These are phyloP conservation scores for Wickerhamiella nectarea DNA, from an alignment of 805 yeast species.

Conservation along the genomic window DNA sequence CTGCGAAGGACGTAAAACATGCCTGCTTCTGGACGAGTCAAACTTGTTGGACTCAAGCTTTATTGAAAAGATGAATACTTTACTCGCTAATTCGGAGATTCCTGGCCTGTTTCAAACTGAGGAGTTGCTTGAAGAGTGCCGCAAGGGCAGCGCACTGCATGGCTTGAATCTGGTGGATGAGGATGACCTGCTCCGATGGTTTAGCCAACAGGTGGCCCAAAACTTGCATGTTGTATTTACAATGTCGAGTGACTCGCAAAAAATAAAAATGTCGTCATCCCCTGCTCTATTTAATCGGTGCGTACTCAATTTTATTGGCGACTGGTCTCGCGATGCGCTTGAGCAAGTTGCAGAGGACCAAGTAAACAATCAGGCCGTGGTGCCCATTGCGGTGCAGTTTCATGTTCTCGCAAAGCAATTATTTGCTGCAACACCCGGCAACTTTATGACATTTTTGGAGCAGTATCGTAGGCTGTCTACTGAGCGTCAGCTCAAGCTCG, in stretches of 20 bases:
- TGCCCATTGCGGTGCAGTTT: background rate
- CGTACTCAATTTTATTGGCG: slow-evolving; percentile 79
- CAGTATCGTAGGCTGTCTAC: slow-evolving; percentile 29
- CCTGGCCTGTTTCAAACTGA: slow-evolving; percentile 82
- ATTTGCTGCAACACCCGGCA: slow-evolving; percentile 33
- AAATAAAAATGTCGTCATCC: slow-evolving; percentile 45
- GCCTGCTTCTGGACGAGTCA: slow-evolving; percentile 72
- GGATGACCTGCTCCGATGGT: slow-evolving; percentile 66
- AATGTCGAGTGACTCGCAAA: slow-evolving; percentile 38
- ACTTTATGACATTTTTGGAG: slow-evolving; percentile 38
- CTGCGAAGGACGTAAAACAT: slow-evolving; percentile 43
- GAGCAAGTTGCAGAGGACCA: slow-evolving; percentile 34
- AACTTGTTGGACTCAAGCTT: slow-evolving; percentile 63
- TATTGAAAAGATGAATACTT: slow-evolving; percentile 79
- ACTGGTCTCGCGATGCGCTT: slow-evolving; percentile 48
- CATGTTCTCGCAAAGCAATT: slow-evolving; percentile 1
- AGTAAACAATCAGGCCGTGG: background rate
- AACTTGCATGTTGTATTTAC: slow-evolving; percentile 79
- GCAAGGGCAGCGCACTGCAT: slow-evolving; percentile 40
- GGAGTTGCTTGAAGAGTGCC: slow-evolving; percentile 46
- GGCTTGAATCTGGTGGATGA: slow-evolving; percentile 50
- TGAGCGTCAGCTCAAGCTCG: slow-evolving; percentile 36
- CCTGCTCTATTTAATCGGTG: slow-evolving; percentile 87
- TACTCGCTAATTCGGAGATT: slow-evolving; percentile 84
- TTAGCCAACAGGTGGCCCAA: slow-evolving; percentile 46